Conservation (phyloP, 768 basidiomycete species). For the Rhodotorula paludigena region DNA sequence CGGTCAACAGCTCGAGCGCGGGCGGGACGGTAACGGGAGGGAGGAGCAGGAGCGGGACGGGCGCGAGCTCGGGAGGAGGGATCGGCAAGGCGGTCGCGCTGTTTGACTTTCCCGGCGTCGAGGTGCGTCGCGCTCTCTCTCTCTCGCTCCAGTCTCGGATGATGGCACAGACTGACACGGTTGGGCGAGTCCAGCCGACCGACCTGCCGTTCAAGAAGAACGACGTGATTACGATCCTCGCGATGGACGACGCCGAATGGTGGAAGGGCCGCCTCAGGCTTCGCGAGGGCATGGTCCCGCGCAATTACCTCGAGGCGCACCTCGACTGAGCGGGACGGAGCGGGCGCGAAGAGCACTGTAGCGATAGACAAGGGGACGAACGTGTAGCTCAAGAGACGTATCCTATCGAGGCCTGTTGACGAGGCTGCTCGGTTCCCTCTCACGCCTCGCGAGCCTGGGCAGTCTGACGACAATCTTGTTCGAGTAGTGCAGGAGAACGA, state of each 20-base stretch:
- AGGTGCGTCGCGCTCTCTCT: slow-evolving; percentile 16
- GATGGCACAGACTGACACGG: too few relatives aligned
- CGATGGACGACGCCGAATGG: slow-evolving; percentile 23
- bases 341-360: neutral
- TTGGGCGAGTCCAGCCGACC: neutral
- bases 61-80: neutral
- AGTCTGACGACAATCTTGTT: too few relatives aligned
- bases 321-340: neutral
- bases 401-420: too few relatives aligned
- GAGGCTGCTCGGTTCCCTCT: too few relatives aligned
- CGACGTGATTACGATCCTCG: slow-evolving; percentile 30
- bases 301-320: slow-evolving; percentile 15
- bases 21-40: too few relatives aligned
- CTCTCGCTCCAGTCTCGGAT: neutral
- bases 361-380: too few relatives aligned
- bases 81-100: slow-evolving; percentile 30
- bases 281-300: slow-evolving; percentile 11
- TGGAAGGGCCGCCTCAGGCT: slow-evolving; percentile 20
- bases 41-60: slow-evolving; percentile 17
- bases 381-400: too few relatives aligned
- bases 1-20: neutral
- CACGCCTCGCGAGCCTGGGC: too few relatives aligned
- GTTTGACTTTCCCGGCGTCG: slow-evolving; percentile 32
- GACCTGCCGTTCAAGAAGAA: slow-evolving; percentile 38
- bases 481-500: too few relatives aligned